Evolutionary conservation across 345 rosid species (phyloP), one percentile per base, ranked within the genome.

Genomic region (Nephelium lappaceum): DNA sequence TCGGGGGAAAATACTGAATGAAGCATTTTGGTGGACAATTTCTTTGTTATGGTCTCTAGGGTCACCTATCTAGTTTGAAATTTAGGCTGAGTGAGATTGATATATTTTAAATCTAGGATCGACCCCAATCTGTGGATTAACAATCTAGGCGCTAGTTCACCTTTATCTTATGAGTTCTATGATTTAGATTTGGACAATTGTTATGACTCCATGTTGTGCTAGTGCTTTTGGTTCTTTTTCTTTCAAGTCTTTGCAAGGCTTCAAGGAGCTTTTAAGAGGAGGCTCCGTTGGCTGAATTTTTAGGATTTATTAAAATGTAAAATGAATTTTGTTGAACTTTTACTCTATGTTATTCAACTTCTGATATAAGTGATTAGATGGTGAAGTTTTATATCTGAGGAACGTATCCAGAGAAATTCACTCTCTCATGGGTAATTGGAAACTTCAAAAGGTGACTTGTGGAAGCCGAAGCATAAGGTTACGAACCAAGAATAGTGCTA

Each of bases 401-500:
- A 87, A 73, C 69, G 72, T 66, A 63, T 82, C 72, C 65, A 73
- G 76, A 72, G 80, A 82, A 78, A 71, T 80, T 27, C 76, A 82
- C 82, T 75, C 72, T 78, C 87, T 89, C 83, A 89, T 78, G 75
- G 81, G 82, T 83, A 77, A 77, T 86, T 82, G 84, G 85, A 74
- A 88, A 86, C 87, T 83, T 86, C 71, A 73, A 79, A 84, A 96
- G 99, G 98, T 96, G 73, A 87, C 92, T 80, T 94, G 94, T 79
- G 98, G 95, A 65, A 87, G 72, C 67, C 95, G 95, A 83, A 94
- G 94, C 88, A 89, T 96, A 86, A 90, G 88, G 81, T 79, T 96
- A 85, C 88, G 99, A 84, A 83, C 88, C 65, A 94, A 88, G 83
- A 91, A 80, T 86, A 78, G 88, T 90, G 92, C 87, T 73, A 96